A percentile compares a stretch with the other conserved stretches of the same genome.
phyloP scores from a whole-genome alignment of 305 asterid species.

The Plantago coronopus region DNA sequence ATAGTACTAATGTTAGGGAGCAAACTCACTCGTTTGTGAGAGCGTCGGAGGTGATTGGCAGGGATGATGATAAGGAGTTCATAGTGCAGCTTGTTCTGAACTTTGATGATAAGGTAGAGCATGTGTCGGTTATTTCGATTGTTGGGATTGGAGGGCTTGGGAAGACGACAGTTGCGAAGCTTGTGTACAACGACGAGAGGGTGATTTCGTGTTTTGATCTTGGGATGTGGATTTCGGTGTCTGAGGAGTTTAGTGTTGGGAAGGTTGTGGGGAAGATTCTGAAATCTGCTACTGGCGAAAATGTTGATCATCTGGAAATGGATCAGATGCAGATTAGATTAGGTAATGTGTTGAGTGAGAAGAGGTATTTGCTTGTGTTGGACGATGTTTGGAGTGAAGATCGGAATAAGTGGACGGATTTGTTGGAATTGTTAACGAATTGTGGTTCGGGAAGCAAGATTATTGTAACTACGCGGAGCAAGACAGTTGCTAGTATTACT shows the following conservation, averaged over 20 bases:
- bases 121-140: constrained; percentile 40
- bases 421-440: constrained; percentile 39
- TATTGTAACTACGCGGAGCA: constrained; percentile 47
- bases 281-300: constrained; percentile 45
- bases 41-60: constrained; percentile 47
- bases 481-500: constrained; percentile 35
- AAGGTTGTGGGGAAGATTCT: constrained; percentile 40
- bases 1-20: constrained; percentile 28
- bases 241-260: constrained; percentile 39
- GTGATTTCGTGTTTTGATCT: constrained; percentile 32
- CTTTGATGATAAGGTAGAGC: constrained; percentile 23
- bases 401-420: constrained; percentile 41
- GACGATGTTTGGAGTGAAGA: constrained; percentile 58
- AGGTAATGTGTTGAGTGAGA: constrained; percentile 27
- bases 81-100: constrained; percentile 35
- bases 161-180: constrained; percentile 44
- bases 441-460: constrained; percentile 37
- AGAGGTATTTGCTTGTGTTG: constrained; percentile 41
- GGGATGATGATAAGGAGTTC: constrained; percentile 40
- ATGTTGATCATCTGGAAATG: constrained; percentile 39
- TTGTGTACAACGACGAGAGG: constrained; percentile 40
- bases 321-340: constrained; percentile 38
- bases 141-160: constrained; percentile 59
- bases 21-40: constrained; percentile 58
- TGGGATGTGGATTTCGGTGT: constrained; percentile 48